phyloP scores from a whole-genome alignment of 1,139 yeast genomes.

The Debaryomycetaceae sp. region DNA sequence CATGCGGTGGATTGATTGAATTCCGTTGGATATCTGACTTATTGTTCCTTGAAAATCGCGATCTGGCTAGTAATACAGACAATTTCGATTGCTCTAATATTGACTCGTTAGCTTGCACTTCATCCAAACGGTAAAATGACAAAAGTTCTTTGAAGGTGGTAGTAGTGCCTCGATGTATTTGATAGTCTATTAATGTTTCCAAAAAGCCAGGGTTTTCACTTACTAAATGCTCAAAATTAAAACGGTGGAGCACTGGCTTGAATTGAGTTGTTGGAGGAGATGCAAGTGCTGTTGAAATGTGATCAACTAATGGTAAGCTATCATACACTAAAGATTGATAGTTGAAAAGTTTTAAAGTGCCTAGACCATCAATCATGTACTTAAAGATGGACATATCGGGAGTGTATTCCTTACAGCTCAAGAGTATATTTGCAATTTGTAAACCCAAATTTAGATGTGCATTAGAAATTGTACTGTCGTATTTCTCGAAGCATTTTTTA shows the following conservation, averaged over 20 bases:
- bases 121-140: constrained; percentile 27
- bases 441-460: constrained; percentile 23
- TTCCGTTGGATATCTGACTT: constrained; percentile 8
- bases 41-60: constrained; percentile 20
- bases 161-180: constrained; percentile 17
- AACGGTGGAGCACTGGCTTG: constrained; percentile 11
- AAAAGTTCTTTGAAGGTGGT: constrained; percentile 23
- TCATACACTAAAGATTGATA: constrained; percentile 28
- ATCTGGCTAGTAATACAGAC: constrained; percentile 24
- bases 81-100: constrained; percentile 18
- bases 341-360: constrained; percentile 16
- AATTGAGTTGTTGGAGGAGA: constrained; percentile 8
- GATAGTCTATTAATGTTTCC: constrained; percentile 24
- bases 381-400: constrained; percentile 25
- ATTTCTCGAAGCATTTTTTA: constrained; percentile 14
- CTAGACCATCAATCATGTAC: constrained; percentile 25
- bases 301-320: constrained; percentile 21
- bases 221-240: constrained; percentile 22
- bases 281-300: constrained; percentile 20
- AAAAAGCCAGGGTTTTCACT: constrained; percentile 28
- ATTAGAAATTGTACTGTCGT: constrained; percentile 8
- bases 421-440: constrained; percentile 16
- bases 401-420: constrained; percentile 15
- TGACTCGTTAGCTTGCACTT: constrained; percentile 23
- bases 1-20: constrained; percentile 9